Evolutionary conservation across 305 asterid genomes (phyloP).

Genomic region (Fraxinus latifolia): DNA sequence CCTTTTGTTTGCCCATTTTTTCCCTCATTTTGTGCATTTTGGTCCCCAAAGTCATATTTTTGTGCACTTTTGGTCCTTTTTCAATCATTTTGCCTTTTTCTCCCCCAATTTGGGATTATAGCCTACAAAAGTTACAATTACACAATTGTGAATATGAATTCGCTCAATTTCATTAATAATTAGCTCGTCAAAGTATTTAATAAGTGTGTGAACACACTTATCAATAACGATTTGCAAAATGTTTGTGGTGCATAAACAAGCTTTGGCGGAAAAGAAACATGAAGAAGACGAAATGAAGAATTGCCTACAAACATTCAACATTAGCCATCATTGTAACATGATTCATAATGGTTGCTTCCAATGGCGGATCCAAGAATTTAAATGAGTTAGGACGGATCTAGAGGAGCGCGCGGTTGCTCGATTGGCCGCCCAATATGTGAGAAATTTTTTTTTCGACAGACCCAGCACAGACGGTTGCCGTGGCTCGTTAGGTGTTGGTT

Average conservation of each 20-base stretch:
- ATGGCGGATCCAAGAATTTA: too few species aligned
- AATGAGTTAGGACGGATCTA: neutral
- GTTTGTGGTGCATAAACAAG: neutral
- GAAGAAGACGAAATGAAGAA: neutral
- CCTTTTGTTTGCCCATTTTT: too few species aligned
- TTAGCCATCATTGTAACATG: neutral
- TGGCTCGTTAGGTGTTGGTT: too few species aligned
- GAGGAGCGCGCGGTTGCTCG: neutral
- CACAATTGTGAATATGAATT: neutral
- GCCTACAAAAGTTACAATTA: neutral
- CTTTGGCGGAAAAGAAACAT: neutral
- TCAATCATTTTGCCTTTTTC: neutral
- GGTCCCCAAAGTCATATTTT: too few species aligned
- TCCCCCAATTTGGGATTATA: neutral
- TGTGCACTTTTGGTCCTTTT: neutral
- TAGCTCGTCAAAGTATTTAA: neutral
- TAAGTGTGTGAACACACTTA: too few species aligned
- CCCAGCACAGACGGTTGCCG: too few species aligned
- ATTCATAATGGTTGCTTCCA: neutral
- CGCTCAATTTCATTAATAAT: neutral
- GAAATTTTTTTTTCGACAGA: too few species aligned
- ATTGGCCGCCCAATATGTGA: too few species aligned
- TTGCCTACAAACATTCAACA: neutral
- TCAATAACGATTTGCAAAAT: neutral
- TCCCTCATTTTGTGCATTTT: too few species aligned